Evolutionary conservation across 2,329 filamentous ascomycete genomes (phyloP), one percentile per base, ranked within the genome.

Genomic region (Apiospora kogelbergensis): DNA sequence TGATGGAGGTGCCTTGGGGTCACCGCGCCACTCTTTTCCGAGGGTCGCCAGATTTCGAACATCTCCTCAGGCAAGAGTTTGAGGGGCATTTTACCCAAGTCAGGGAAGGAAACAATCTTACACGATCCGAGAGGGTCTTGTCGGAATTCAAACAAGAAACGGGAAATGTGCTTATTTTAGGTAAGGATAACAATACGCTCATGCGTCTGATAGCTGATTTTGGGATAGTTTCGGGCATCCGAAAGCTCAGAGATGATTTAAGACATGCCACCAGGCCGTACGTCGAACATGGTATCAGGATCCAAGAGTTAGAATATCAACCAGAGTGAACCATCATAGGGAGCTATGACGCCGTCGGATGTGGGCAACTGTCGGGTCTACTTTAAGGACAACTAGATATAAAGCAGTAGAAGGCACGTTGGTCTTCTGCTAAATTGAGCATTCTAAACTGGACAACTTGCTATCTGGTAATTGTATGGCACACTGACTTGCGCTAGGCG

Each of bases 391-490:
- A 40, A 22, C n/a, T 63, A 40, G 30, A 63, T 37, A 63, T 40
- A n/a, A n/a, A n/a, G n/a, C n/a, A 22, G 17, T 40, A n/a, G 30
- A 63, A 22, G 44, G 57, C 30, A 63, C 40, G 30, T n/a, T 63
- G 22, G 57, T 63, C 40, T 63, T 63, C 30, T 37, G 57, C n/a
- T 33, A 63, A 11, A 63, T 37, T 37, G 20, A 63, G 30, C 30
- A 22, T 63, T 40, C 30, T 40, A n/a, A 63, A 40, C 30, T 63
- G 57, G 57, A 40, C 57, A 22, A 63, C 30, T 37, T n/a, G 30
- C 40, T 37, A 63, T 63, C 22, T 63, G 57, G 57, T 63, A 63
- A 40, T 63, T 63, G 57, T 37, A 63, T 63, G 57, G 57, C 30
- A 63, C 57, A 40, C 30, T 40, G 22, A 63, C 40, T n/a, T 40